Conservation (phyloP, 1,139 yeast species). For the Debaryomycetaceae sp. region DNA sequence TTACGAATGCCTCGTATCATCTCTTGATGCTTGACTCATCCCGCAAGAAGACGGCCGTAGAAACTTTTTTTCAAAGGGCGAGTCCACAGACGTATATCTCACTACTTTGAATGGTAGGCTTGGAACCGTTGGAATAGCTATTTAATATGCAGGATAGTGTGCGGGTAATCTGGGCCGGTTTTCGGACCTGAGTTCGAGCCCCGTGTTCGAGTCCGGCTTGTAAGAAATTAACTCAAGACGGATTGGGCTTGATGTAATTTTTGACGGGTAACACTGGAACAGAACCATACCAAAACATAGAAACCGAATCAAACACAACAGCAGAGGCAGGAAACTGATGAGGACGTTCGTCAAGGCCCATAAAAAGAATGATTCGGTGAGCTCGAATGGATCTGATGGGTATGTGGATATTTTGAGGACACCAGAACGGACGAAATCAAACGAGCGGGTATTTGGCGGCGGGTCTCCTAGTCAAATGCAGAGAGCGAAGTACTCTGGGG, state of each 20-base stretch:
- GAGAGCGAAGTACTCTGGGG: slow-evolving; percentile 5
- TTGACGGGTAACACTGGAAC: not conserved
- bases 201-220: no score
- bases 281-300: not conserved
- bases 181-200: no score
- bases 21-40: no score
- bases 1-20: no score
- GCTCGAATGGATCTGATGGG: not conserved
- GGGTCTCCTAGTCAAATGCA: not conserved
- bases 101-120: no score
- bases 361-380: slow-evolving; percentile 25
- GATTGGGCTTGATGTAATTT: not conserved
- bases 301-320: not conserved
- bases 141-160: no score
- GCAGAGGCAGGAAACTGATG: slow-evolving; percentile 22
- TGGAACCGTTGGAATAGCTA: no score
- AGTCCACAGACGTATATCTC: no score
- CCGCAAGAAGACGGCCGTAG: no score
- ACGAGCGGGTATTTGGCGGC: not conserved
- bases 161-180: no score
- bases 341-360: slow-evolving; percentile 49
- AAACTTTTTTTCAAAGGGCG: no score
- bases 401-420: not conserved
- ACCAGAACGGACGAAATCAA: not conserved
- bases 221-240: not conserved